These are phyloP conservation scores for Syzygium oleosum DNA, from an alignment of 345 rosid species.

Conservation along the genomic window DNA sequence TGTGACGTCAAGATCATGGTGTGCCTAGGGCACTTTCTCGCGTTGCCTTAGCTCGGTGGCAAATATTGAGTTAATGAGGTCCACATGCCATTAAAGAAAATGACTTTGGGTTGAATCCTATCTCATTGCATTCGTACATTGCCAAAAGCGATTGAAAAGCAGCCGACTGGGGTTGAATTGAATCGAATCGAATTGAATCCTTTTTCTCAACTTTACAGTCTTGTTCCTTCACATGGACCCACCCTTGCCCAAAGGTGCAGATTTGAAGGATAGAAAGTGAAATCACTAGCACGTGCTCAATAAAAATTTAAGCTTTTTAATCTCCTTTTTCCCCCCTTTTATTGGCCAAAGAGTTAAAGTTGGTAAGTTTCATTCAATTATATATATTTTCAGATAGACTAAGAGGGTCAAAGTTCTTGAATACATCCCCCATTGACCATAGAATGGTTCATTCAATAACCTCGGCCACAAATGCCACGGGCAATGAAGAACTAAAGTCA, in stretches of 20 bases:
- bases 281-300: neutral
- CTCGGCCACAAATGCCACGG: neutral
- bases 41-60: neutral
- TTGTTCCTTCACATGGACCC: neutral
- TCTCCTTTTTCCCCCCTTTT: neutral
- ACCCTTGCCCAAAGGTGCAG: neutral
- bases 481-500: neutral
- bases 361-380: neutral
- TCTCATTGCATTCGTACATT: neutral
- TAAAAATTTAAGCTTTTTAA: neutral
- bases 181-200: neutral
- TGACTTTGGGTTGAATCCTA: neutral
- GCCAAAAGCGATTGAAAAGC: neutral
- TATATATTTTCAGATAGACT: neutral
- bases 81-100: neutral
- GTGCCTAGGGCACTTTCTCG: neutral
- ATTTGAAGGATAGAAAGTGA: neutral
- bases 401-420: neutral
- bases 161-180: neutral
- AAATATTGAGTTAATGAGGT: neutral
- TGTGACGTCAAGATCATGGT: neutral
- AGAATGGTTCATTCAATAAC: neutral
- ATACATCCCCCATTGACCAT: neutral
- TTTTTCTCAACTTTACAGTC: neutral
- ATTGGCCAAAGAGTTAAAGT: neutral